Percentiles rank a stretch among this genome's conserved stretches.
phyloP scores from a whole-genome alignment of 1,284 basidiomycete species.

The Cryptococcus sp. region DNA sequence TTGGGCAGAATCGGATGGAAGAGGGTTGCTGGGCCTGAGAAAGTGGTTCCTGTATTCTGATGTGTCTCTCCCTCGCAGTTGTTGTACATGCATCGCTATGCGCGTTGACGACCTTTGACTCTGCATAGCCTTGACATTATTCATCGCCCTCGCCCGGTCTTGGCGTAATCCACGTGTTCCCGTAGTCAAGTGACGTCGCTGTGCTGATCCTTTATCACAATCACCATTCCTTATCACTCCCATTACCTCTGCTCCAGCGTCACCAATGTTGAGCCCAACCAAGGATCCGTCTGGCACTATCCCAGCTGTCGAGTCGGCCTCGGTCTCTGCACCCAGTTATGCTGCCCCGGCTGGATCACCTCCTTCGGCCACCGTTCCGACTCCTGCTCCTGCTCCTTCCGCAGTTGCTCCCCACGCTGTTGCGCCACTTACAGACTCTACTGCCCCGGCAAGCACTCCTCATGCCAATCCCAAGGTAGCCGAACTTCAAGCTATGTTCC shows the following conservation, averaged over 20 bases:
- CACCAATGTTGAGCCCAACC: not conserved
- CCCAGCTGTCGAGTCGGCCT: not conserved
- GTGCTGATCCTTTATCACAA: no score
- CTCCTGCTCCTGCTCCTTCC: not conserved
- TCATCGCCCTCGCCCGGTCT: no score
- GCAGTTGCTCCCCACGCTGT: not conserved
- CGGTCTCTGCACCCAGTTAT: not conserved
- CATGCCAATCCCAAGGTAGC: conserved; percentile 32
- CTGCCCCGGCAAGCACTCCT: conserved; percentile 7
- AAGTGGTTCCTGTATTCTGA: not conserved
- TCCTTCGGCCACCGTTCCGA: not conserved
- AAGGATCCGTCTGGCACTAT: not conserved
- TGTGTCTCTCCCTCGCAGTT: no score
- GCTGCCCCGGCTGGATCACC: not conserved
- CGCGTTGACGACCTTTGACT: no score
- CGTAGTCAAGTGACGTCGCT: no score
- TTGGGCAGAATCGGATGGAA: conserved; percentile 36
- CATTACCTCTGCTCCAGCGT: not conserved
- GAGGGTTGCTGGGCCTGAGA: conserved; percentile 7
- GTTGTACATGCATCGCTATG: no score
- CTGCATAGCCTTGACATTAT: no score
- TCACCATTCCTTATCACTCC: no score
- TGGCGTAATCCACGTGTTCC: no score
- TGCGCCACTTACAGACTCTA: not conserved
- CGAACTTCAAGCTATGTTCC: conserved; percentile 41